Conservation (phyloP, 2,329 filamentous ascomycete species). For the Aureobasidium subglaciale region DNA sequence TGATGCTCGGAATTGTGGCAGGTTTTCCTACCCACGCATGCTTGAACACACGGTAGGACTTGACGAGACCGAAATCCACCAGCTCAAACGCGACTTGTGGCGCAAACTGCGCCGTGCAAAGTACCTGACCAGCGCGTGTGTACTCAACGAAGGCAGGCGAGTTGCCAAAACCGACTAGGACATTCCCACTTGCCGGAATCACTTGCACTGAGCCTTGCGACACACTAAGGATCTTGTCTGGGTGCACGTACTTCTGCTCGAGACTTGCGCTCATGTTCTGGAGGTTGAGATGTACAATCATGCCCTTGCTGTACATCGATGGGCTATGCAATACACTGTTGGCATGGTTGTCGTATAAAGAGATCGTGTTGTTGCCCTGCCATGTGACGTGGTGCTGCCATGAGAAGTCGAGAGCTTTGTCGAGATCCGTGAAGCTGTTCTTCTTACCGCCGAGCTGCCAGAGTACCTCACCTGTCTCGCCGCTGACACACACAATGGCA, state of each 20-base stretch:
- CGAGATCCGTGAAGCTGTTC: slow-evolving; percentile 31
- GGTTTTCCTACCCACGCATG: not conserved
- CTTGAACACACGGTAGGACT: slow-evolving; percentile 1
- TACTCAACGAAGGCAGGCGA: slow-evolving; percentile 33
- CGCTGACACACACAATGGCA: slow-evolving; percentile 39
- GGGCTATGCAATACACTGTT: slow-evolving; percentile 27
- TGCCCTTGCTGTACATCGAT: not conserved
- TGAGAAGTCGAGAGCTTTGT: slow-evolving; percentile 25
- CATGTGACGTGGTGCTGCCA: slow-evolving; percentile 27
- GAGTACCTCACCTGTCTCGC: slow-evolving; percentile 36
- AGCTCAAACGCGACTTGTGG: not conserved
- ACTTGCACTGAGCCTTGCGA: slow-evolving; percentile 48
- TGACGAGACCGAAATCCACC: slow-evolving; percentile 4
- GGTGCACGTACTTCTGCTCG: not conserved
- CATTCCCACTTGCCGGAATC: slow-evolving; percentile 43
- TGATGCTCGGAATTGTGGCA: not conserved
- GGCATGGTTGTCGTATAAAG: slow-evolving; percentile 47
- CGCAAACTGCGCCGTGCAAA: slow-evolving; percentile 47
- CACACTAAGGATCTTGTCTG: slow-evolving; percentile 28
- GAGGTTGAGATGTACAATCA: slow-evolving; percentile 7
- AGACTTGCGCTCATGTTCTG: not conserved
- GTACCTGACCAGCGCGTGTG: slow-evolving; percentile 37
- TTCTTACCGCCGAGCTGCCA: slow-evolving; percentile 43
- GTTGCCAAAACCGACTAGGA: slow-evolving; percentile 49
- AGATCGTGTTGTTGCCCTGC: slow-evolving; percentile 37